Percentiles rank a stretch among this genome's conserved stretches.
Conservation (phyloP, 2,329 filamentous ascomycete genomes). For the Neonectria neomacrospora region DNA sequence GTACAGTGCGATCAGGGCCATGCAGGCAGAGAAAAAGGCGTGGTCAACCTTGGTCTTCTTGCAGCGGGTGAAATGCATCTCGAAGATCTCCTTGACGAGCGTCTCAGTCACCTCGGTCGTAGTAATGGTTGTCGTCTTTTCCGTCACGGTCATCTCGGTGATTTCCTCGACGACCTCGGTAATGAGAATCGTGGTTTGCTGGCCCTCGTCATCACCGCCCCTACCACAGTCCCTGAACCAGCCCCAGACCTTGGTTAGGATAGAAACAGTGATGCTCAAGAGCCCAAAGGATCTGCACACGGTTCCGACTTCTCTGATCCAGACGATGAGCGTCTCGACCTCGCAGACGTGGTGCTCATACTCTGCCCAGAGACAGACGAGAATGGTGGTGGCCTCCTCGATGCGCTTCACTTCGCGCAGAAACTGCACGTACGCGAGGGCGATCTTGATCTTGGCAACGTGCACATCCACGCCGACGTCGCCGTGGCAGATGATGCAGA, state of each 20-base stretch:
- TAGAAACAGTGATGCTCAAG: constrained; percentile 47
- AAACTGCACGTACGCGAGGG: constrained; percentile 52
- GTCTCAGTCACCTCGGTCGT: constrained; percentile 48
- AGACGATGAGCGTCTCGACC: constrained; percentile 48
- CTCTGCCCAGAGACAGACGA: constrained; percentile 55
- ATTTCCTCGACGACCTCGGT: constrained; percentile 54
- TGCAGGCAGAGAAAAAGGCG: constrained; percentile 50
- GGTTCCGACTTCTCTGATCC: constrained; percentile 50
- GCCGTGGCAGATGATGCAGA: constrained; percentile 47
- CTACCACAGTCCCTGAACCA: constrained; percentile 52
- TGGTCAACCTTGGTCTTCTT: constrained; percentile 48
- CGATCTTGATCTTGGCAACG: constrained; percentile 52
- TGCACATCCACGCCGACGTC: constrained; percentile 49
- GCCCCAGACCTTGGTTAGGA: constrained; percentile 52
- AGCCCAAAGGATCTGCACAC: constrained; percentile 50
- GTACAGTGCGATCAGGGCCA: constrained; percentile 49
- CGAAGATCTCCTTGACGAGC: constrained; percentile 50
- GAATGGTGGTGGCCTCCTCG: constrained; percentile 53
- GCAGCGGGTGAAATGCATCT: constrained; percentile 50
- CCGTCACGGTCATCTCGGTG: constrained; percentile 48
- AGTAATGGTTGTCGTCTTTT: constrained; percentile 48
- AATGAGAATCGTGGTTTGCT: constrained; percentile 50
- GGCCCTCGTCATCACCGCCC: constrained; percentile 48
- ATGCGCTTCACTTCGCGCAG: constrained; percentile 46
- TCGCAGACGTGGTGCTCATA: constrained; percentile 51